These are phyloP conservation scores for Chlorella sp. DNA, from an alignment of 139 green algal species.

Conservation along the genomic window DNA sequence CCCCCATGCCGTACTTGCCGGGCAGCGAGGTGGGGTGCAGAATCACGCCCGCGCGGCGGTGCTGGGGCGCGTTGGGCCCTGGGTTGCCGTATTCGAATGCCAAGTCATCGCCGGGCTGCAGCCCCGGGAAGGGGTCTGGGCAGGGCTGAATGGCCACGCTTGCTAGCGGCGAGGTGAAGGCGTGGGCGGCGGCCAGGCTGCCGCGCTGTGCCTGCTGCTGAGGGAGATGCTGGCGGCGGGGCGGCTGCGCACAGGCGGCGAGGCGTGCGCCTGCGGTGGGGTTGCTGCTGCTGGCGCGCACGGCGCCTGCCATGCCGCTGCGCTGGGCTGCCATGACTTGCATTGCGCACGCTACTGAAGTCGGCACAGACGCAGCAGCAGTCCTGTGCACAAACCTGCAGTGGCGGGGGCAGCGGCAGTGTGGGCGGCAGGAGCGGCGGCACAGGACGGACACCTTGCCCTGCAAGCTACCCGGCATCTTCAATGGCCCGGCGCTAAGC, in stretches of 20 bases:
- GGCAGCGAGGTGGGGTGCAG: slow-evolving; percentile 95
- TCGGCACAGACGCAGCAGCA: no score
- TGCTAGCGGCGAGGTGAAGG: neutral
- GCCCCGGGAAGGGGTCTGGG: slow-evolving; percentile 42
- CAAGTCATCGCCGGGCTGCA: slow-evolving; percentile 39
- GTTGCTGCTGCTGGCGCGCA: neutral
- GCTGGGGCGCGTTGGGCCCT: slow-evolving; percentile 24
- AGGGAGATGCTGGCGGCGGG: neutral
- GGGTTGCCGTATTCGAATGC: slow-evolving; percentile 36
- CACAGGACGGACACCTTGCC: no score
- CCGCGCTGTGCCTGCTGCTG: neutral
- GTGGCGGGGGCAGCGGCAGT: no score
- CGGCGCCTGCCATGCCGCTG: neutral
- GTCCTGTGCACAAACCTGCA: no score
- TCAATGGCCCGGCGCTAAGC: no score
- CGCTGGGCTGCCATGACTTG: neutral
- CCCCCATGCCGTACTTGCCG: slow-evolving; percentile 86
- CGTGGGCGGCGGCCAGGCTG: neutral
- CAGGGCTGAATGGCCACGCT: slow-evolving; percentile 12
- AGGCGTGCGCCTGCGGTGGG: neutral
- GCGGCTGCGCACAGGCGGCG: neutral
- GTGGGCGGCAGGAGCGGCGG: no score
- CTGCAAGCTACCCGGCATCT: no score
- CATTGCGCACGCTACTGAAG: no score
- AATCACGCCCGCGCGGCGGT: slow-evolving; percentile 76